Evolutionary conservation across 106 monocot species (phyloP).

Genomic region (Platanthera zijinensis): DNA sequence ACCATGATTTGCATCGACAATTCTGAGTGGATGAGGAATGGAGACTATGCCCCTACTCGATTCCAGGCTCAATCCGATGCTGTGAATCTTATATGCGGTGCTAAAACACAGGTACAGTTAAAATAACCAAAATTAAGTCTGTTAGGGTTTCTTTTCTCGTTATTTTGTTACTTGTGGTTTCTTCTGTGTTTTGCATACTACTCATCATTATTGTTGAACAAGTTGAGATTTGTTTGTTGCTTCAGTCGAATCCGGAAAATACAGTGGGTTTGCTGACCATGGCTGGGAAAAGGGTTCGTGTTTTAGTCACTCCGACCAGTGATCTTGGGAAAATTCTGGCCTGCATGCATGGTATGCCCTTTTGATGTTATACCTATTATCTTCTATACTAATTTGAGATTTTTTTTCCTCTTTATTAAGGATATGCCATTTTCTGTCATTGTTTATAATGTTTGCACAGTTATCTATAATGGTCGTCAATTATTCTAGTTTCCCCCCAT

Average conservation of each 20-base stretch:
- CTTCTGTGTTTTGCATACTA: not conserved
- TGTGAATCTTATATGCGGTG: conserved; percentile 94
- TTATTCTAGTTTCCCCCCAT: no score
- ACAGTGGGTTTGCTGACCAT: conserved; percentile 96
- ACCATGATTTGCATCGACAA: conserved; percentile 99
- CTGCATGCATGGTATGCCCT: conserved; percentile 76
- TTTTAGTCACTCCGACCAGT: conserved; percentile 84
- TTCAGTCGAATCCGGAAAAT: conserved; percentile 96
- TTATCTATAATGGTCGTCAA: no score
- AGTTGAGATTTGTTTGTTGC: not conserved
- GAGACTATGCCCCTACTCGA: conserved; percentile 73
- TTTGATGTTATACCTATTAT: no score
- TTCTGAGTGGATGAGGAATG: conserved; percentile 97
- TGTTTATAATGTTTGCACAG: no score
- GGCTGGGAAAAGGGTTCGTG: conserved; percentile 90
- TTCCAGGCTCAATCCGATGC: conserved; percentile 92
- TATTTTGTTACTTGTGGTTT: not conserved
- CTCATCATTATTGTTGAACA: not conserved
- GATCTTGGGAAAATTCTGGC: conserved; percentile 94
- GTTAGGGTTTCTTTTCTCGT: not conserved
- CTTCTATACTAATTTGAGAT: no score
- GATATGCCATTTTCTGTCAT: no score
- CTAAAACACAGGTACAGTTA: conserved; percentile 68
- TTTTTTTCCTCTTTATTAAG: no score
- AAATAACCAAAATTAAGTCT: not conserved